Conservation (phyloP, 306 rosid species). For the Inga laurina region DNA sequence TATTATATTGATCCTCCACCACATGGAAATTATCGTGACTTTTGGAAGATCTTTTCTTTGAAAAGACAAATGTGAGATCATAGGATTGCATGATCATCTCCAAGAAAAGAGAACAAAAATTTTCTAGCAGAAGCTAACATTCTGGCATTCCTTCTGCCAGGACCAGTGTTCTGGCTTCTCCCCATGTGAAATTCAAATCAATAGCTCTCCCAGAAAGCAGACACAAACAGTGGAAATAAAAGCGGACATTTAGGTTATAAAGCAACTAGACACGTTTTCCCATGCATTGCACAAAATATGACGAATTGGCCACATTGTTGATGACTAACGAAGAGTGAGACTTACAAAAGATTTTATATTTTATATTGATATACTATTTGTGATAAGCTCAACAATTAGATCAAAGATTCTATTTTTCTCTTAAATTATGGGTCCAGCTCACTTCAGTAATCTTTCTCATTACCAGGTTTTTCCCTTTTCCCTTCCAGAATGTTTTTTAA, state of each 20-base stretch:
- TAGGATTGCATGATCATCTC: background rate
- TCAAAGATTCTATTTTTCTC: background rate
- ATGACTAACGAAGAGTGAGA: background rate
- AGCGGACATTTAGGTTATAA: background rate
- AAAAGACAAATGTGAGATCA: background rate
- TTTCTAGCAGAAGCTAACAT: background rate
- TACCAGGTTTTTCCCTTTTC: background rate
- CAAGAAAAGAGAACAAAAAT: background rate
- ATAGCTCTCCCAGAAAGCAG: background rate
- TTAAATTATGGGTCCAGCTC: constrained; percentile 13
- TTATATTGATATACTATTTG: background rate
- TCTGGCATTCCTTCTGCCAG: background rate
- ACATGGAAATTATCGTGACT: background rate
- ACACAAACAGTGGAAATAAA: background rate
- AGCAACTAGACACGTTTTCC: background rate
- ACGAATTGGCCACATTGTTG: background rate
- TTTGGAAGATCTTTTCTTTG: background rate
- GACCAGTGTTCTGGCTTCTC: background rate
- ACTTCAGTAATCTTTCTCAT: constrained; percentile 14
- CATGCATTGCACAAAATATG: background rate
- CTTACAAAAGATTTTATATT: background rate
- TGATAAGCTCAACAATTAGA: background rate
- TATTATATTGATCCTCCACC: background rate
- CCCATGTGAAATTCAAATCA: background rate
- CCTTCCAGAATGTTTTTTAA: background rate